Conservation (phyloP, 2,329 filamentous ascomycete genomes). For the Penicillium capsulatum region DNA sequence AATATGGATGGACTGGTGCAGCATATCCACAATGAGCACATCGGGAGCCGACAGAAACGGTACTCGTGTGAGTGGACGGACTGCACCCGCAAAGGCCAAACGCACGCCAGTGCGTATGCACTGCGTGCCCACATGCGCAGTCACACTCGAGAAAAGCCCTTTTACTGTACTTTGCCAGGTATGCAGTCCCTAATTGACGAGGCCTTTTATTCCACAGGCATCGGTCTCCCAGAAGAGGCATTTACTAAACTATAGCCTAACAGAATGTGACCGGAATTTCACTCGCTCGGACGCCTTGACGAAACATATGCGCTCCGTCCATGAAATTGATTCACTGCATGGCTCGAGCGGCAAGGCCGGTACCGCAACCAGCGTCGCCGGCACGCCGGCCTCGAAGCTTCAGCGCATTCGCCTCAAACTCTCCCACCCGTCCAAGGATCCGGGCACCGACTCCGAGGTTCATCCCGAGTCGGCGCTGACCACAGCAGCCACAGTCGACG, state of each 20-base stretch:
- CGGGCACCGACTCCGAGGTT: conserved; percentile 16
- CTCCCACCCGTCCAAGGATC: conserved; percentile 33
- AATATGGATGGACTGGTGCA: conserved; percentile 80
- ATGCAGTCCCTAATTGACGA: conserved; percentile 33
- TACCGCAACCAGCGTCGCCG: conserved; percentile 19
- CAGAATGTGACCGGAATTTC: conserved; percentile 96
- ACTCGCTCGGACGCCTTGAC: conserved; percentile 92
- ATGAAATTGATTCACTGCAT: conserved; percentile 91
- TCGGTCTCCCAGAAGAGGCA: no score
- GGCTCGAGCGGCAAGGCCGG: conserved; percentile 50
- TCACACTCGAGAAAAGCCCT: conserved; percentile 96
- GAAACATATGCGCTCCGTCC: conserved; percentile 98
- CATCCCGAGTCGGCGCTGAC: conserved; percentile 20
- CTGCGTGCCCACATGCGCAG: conserved; percentile 96
- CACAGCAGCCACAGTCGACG: conserved; percentile 27
- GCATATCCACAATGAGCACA: conserved; percentile 89
- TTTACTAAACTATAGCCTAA: background rate
- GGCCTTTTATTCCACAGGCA: no score
- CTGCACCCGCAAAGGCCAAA: conserved; percentile 79
- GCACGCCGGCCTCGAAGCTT: conserved; percentile 31
- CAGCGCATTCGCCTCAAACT: conserved; percentile 44
- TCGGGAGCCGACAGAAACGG: conserved; percentile 88
- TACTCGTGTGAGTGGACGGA: conserved; percentile 98
- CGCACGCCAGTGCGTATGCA: conserved; percentile 92
- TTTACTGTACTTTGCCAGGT: conserved; percentile 94